A percentile compares a stretch with the other conserved stretches of the same genome.
phyloP scores from a whole-genome alignment of 768 basidiomycete species.

The Mycena maculata region DNA sequence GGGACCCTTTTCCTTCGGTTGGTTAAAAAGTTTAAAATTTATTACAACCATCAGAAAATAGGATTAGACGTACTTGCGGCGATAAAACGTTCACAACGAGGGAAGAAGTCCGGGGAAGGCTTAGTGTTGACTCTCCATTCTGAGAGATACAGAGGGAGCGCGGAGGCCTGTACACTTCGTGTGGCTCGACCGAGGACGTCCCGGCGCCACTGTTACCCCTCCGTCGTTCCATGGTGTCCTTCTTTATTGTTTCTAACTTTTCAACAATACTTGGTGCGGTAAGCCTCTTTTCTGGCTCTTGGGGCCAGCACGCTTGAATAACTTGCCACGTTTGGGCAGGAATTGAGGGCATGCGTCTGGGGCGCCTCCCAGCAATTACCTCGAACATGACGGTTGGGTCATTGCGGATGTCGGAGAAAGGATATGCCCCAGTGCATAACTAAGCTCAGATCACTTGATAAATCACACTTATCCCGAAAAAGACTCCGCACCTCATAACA shows the following conservation, averaged over 20 bases:
- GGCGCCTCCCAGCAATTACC: constrained; percentile 8
- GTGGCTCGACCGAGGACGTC: neutral
- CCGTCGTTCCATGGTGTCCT: neutral
- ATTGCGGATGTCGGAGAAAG: constrained; percentile 6
- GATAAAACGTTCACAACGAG: constrained; percentile 1
- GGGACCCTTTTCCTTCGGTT: neutral
- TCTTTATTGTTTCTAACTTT: constrained; percentile 3
- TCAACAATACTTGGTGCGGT: constrained; percentile 8
- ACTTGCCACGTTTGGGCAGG: constrained; percentile 17
- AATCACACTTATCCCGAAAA: neutral
- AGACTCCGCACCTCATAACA: constrained; percentile 27
- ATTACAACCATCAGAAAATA: neutral
- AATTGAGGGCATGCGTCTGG: neutral
- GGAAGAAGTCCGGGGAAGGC: constrained; percentile 14
- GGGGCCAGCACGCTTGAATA: constrained; percentile 26
- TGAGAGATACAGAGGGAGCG: neutral
- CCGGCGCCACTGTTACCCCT: neutral
- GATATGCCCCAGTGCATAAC: constrained; percentile 14
- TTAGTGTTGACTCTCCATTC: neutral
- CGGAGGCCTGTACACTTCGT: constrained; percentile 18
- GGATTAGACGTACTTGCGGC: constrained; percentile 9
- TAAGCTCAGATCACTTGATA: neutral
- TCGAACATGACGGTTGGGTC: neutral
- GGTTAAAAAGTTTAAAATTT: neutral
- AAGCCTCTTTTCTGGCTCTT: constrained; percentile 19